Base-by-base conservation (phyloP, 2,329 filamentous ascomycete genomes). In the Fusarium coicis region DNA sequence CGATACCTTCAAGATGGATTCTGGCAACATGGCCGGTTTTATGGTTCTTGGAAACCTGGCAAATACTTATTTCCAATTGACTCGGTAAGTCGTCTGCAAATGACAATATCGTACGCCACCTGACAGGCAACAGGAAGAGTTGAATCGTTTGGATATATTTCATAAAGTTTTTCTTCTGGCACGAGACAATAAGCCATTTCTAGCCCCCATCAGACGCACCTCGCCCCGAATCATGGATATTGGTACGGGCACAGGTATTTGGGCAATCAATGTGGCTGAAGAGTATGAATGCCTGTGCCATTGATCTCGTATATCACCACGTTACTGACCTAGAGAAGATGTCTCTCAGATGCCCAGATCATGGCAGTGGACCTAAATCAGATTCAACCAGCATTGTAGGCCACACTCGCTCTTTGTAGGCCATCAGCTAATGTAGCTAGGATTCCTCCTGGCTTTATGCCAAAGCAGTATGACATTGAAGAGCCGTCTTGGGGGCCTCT, bases 201-300 rank as follows among this genome's bases (percentile, higher is more conserved):
- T 72, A 60, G 34, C 63, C 68, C 62, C 71, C 44, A 37, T 71
- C 76, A 30, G 60, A 52, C 58, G 68, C 32, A 46, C 66, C 68
- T 26, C 68, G 60, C 52, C 78, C 36, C 82, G 84, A 56, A 86
- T 92, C 53, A 79, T 93, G 46, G 91, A 93, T 77, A 79, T 97
- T 60, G 96, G 95, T 46, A 95, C 93, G 72, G 96, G 95, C 26
- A 97, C 94, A 2, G 95, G 94, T 43, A 96, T 97, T 69, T 98
- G 96, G 96, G 90, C 93, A 44, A 93, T 97, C 76, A 93, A 96
- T 74, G 92, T 97, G 83, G 93, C 93, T 71, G 91, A 83, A 72
- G 71, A 93, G 88, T 94, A 85, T 84, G 90, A 81, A 85, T 84
- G 90, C 81, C 36, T 32, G 12, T 11, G 32, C 49, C 42, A 2